Base-by-base conservation (phyloP, 2,329 filamentous ascomycete species). In the Calonectria pseudoturangicola region DNA sequence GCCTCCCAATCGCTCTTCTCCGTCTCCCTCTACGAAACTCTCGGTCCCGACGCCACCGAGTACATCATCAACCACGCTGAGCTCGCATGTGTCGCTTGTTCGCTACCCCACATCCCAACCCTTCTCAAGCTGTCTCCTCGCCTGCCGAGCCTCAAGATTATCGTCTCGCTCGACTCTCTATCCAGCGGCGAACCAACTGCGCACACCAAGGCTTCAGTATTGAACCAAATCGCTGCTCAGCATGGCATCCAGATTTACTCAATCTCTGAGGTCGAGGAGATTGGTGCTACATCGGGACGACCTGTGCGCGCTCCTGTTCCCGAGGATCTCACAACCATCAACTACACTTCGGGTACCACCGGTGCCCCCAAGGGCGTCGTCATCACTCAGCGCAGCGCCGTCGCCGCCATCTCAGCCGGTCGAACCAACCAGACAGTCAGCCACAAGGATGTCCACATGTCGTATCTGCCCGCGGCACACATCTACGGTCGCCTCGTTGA, bases 21-120 rank as follows among this genome's bases (percentile, higher is more conserved):
- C 27, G 95, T 99, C 68, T 98, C 96, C 6, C 93, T 99, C 64
- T 99, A 99, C 87, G 97, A 98, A 84, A 98, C 96, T 15, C 91
- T 99, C 6, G 96, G 96, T 12, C 93, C 96, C 15, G 95, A 98
- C 77, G 92, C 96, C 2, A 96, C 94, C 70, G 95, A 98, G 86
- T 98, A 94, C 86, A 98, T 99, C 84, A 93, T 98, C 86, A 97
- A 97, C 85, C 96, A 98, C 83, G 92, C 95, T 68, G 89, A 92
- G 74, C 87, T 98, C 70, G 84, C 89, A 71, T 94, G 92, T 80
- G 91, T 98, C 47, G 92, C 93, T 74, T 93, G 94, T 71, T 95
- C 94, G 33, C 87, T 98, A 56, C 91, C 92, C 51, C 96, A 98
- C 81, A 92, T 98, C 66, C 92, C 95, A 2, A 91, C 92, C 18